Conservation (phyloP, 1,139 yeast genomes). For the Kluyveromyces sp. region DNA sequence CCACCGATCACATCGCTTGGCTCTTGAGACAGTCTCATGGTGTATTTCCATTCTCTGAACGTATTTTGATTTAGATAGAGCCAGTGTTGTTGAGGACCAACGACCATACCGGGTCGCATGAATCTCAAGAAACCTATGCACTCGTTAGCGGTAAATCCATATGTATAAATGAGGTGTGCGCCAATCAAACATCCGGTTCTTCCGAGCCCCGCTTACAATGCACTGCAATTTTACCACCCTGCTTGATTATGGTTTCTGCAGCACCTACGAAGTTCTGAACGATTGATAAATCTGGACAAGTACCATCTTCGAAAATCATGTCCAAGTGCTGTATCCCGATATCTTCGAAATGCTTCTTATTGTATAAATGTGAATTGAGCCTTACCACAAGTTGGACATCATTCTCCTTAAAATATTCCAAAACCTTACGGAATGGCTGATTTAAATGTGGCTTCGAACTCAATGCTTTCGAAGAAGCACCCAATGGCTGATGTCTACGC, state of each 20-base stretch:
- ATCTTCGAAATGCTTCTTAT: conserved; percentile 71
- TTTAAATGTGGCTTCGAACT: conserved; percentile 35
- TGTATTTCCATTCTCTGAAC: conserved; percentile 91
- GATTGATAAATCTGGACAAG: conserved; percentile 90
- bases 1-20: conserved; percentile 76
- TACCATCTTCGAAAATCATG: conserved; percentile 95
- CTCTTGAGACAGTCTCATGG: conserved; percentile 58
- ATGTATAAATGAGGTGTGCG: conserved; percentile 90
- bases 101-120: conserved; percentile 98
- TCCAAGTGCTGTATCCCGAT: conserved; percentile 84
- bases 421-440: conserved; percentile 72
- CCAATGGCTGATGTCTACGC: conserved; percentile 27
- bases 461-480: conserved; percentile 22
- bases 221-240: conserved; percentile 91
- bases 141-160: conserved; percentile 94
- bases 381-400: conserved; percentile 86
- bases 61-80: conserved; percentile 90
- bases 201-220: conserved; percentile 98
- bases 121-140: conserved; percentile 95
- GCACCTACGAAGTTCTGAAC: conserved; percentile 93
- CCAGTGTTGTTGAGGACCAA: conserved; percentile 99
- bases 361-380: conserved; percentile 84
- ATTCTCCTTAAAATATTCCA: conserved; percentile 62
- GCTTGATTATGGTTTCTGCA: conserved; percentile 73
- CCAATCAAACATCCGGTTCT: conserved; percentile 97